Conservation (phyloP, 768 basidiomycete genomes). For the Trametes sanguinea region DNA sequence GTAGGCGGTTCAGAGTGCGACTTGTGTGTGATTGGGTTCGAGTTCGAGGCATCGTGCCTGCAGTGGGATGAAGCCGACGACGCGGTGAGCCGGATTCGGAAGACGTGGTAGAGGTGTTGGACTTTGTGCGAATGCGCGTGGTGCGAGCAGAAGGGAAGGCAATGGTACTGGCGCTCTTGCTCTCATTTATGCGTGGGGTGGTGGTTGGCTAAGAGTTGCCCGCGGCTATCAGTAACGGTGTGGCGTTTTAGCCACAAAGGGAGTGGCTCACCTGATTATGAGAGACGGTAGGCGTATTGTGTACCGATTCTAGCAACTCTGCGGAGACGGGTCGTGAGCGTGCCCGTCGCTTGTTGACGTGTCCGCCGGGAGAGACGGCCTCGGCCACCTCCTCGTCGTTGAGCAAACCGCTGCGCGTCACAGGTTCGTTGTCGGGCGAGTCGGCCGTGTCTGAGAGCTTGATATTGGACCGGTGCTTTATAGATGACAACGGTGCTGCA, state of each 20-base stretch:
- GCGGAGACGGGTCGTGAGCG: slow-evolving; percentile 71
- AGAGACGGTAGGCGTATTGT: slow-evolving; percentile 35
- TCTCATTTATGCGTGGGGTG: slow-evolving; percentile 32
- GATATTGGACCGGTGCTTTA: slow-evolving; percentile 14
- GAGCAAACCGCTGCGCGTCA: slow-evolving; percentile 17
- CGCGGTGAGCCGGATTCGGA: slow-evolving; percentile 56
- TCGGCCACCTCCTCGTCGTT: slow-evolving; percentile 33
- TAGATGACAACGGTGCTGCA: slow-evolving; percentile 19
- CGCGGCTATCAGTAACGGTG: slow-evolving; percentile 17
- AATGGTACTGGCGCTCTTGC: slow-evolving; percentile 25
- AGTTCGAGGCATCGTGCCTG: slow-evolving; percentile 36
- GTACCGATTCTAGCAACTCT: slow-evolving; percentile 57
- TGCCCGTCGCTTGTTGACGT: slow-evolving; percentile 73
- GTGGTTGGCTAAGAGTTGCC: slow-evolving; percentile 1
- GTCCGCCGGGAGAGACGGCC: slow-evolving; percentile 70
- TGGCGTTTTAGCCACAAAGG: slow-evolving; percentile 16
- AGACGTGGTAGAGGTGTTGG: slow-evolving; percentile 42
- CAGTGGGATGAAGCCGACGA: slow-evolving; percentile 54
- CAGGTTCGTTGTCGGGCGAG: slow-evolving; percentile 24
- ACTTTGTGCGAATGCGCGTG: slow-evolving; percentile 40
- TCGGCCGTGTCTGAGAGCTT: slow-evolving; percentile 15
- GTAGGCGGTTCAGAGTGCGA: slow-evolving; percentile 49
- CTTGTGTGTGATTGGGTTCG: slow-evolving; percentile 40
- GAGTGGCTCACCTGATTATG: slow-evolving; percentile 25
- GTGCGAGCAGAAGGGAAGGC: slow-evolving; percentile 42